Conservation (phyloP, 768 basidiomycete genomes). For the Psilocybe cyanescens region DNA sequence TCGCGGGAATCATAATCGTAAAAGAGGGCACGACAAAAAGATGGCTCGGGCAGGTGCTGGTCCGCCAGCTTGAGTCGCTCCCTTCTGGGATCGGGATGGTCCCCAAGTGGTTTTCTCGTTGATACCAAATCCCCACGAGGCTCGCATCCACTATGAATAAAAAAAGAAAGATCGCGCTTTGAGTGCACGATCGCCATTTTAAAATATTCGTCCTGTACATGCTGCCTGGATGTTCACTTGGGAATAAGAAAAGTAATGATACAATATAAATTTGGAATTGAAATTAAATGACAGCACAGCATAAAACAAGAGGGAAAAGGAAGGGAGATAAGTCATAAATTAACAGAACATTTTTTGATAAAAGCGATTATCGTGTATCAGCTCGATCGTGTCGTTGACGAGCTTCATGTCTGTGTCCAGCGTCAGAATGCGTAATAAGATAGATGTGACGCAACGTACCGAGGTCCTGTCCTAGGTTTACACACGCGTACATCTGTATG, state of each 20-base stretch:
- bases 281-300: neutral
- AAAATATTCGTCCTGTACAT: too few species aligned
- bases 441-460: constrained; percentile 45
- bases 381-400: constrained; percentile 62
- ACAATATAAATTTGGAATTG: neutral
- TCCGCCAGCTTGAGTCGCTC: constrained; percentile 14
- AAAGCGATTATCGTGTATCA: constrained; percentile 64
- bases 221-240: neutral
- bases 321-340: neutral
- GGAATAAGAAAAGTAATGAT: neutral
- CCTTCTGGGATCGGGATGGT: neutral
- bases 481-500: constrained; percentile 56
- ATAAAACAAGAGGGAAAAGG: constrained; percentile 5
- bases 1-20: constrained; percentile 72
- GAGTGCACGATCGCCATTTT: too few species aligned
- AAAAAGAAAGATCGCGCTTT: too few species aligned
- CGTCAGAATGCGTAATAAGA: constrained; percentile 1
- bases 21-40: constrained; percentile 89
- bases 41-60: constrained; percentile 61
- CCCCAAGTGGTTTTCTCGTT: neutral
- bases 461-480: constrained; percentile 63
- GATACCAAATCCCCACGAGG: neutral
- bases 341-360: constrained; percentile 47
- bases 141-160: neutral
- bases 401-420: constrained; percentile 53